Evolutionary conservation across 352 stramenopile species (phyloP).

Genomic region (Peronospora farinosa): DNA sequence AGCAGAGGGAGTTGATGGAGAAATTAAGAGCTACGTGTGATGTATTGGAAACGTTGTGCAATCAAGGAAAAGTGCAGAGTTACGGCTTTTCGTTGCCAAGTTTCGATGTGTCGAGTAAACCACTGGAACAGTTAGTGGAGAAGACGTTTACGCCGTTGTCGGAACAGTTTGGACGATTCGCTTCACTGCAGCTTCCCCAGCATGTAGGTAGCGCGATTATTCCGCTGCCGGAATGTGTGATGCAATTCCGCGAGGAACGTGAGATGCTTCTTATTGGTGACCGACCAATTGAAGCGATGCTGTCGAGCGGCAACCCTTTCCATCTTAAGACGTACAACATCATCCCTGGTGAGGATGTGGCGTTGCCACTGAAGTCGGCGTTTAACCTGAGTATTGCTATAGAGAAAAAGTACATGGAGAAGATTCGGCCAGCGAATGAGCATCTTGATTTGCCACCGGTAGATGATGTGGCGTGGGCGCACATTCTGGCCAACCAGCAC

Average conservation of each 20-base stretch:
- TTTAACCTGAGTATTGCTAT: constrained; percentile 79
- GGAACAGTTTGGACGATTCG: constrained; percentile 39
- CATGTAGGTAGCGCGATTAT: constrained; percentile 34
- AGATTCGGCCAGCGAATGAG: constrained; percentile 38
- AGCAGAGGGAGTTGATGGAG: constrained; percentile 26
- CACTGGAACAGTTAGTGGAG: constrained; percentile 40
- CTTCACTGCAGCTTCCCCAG: constrained; percentile 57
- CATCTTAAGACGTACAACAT: constrained; percentile 38
- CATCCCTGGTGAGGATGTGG: constrained; percentile 56
- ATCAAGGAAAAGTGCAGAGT: constrained; percentile 47
- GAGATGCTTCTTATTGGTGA: constrained; percentile 60
- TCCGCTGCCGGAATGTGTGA: constrained; percentile 30
- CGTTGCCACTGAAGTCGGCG: constrained; percentile 63
- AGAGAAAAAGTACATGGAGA: constrained; percentile 77
- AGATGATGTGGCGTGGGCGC: constrained; percentile 70
- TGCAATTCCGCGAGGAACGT: constrained; percentile 39
- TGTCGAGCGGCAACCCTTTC: constrained; percentile 67
- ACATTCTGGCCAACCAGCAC: constrained; percentile 80
- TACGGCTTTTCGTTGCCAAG: constrained; percentile 49
- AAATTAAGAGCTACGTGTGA: constrained; percentile 31
- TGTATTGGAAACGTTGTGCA: constrained; percentile 35
- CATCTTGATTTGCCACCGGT: constrained; percentile 36
- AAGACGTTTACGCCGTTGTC: constrained; percentile 38
- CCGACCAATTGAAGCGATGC: constrained; percentile 47
- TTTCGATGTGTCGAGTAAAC: constrained; percentile 20